Conservation (phyloP, 441 rosid genomes). For the Adansonia grandidieri region DNA sequence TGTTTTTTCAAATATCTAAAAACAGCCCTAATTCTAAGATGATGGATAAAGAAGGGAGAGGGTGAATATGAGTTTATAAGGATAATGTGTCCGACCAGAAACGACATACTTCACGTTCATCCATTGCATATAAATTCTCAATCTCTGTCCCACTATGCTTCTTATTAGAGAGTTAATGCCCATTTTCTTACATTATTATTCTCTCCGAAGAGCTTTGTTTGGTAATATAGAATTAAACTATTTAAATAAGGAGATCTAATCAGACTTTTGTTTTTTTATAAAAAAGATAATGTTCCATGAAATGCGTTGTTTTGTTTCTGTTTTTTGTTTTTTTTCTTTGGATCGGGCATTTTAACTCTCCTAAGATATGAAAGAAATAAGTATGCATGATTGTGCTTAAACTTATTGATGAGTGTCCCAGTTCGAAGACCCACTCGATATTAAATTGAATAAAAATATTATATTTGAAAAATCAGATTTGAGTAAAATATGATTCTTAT, state of each 20-base stretch:
- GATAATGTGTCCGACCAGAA: constrained; percentile 36
- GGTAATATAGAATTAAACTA: constrained; percentile 2
- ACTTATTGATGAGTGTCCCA: no score
- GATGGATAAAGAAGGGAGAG: background rate
- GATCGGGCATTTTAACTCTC: background rate
- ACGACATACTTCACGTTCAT: constrained; percentile 34
- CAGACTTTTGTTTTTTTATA: background rate
- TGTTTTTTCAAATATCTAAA: constrained; percentile 3
- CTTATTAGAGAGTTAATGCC: constrained; percentile 22
- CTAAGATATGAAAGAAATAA: background rate
- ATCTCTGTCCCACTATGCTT: constrained; percentile 26
- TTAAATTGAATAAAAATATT: no score
- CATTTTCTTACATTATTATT: constrained; percentile 26
- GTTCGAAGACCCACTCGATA: no score
- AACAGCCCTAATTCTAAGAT: constrained; percentile 30
- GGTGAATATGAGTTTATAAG: constrained; percentile 8
- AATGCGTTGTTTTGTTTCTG: constrained; percentile 2
- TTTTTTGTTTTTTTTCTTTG: background rate
- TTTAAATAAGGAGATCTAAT: background rate
- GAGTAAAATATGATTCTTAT: no score
- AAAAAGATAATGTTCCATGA: background rate
- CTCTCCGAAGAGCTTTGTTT: background rate
- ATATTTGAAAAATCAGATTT: no score
- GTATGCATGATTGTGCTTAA: background rate
- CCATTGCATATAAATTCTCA: constrained; percentile 31